Evolutionary conservation across 768 basidiomycete genomes (phyloP), one percentile per base, ranked within the genome.

Genomic region (Boletus huronensis): DNA sequence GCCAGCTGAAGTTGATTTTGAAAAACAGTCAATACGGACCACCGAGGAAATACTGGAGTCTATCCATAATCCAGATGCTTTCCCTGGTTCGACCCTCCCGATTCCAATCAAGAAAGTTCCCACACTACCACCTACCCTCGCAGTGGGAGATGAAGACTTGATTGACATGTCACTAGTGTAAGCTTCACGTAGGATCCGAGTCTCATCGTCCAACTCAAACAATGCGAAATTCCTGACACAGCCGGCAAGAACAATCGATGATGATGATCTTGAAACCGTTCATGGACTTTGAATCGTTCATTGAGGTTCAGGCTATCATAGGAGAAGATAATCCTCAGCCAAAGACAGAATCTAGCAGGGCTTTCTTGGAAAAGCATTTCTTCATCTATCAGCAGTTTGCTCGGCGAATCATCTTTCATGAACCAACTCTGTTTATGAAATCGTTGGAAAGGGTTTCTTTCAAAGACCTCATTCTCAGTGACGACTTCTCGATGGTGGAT

Each of bases 371-470:
- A 34, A 44, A 35, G 2, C 39, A 25, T 1, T 54, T 52, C 31
- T 45, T 52, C 11, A 14, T 55, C 17, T 39, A 48, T 16, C 58
- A 55, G 16, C 72, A 72, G 26, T 71, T 64, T 49, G 48, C 55
- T 32, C 64, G 71, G 6, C 61, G 72, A 0, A 62, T 72, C 26
- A 58, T 72, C 39, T 67, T 70, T 25, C 58, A 73, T 21, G 52
- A 73, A 11, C 65, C 64, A 0, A 53, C 34, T 11, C 60, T 73
- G 3, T 68, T 65, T 31, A 53, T 63, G 58, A 69, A 67, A 43
- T 53, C 70, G 4, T n/a, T 64, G 25, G 62, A 63, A 14, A 72
- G 61, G 36, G 71, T 69, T 3, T 73, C 71, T 14, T 61, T 73
- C 48, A 62, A 62, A 43, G 71, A 73, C 45, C 48, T 73, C n/a